A percentile compares a stretch with the other conserved stretches of the same genome.
phyloP scores from a whole-genome alignment of 2,329 filamentous ascomycete species.

The Ophiostoma tasmaniense region DNA sequence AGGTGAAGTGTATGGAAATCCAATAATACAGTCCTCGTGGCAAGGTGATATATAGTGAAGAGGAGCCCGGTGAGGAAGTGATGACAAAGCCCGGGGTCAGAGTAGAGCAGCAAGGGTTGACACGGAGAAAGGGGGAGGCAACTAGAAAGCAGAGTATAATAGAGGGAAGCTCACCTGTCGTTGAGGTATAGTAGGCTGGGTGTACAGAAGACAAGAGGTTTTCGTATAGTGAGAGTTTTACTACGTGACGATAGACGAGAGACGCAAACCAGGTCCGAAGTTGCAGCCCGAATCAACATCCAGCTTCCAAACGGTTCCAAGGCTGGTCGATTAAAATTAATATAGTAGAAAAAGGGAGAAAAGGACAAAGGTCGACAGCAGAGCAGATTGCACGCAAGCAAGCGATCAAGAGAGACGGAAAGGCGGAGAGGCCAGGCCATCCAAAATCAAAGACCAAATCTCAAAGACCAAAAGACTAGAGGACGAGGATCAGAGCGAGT shows the following conservation, averaged over 20 bases:
- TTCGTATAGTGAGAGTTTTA: background rate
- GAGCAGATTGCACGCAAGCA: background rate
- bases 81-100: background rate
- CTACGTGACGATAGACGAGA: background rate
- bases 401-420: background rate
- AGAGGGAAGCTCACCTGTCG: background rate
- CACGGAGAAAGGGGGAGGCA: background rate
- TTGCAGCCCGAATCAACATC: background rate
- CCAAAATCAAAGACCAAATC: background rate
- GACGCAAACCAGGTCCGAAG: background rate
- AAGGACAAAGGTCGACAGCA: background rate
- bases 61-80: background rate
- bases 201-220: background rate
- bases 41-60: background rate
- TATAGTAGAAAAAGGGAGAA: background rate
- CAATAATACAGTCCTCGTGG: background rate
- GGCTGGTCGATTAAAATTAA: background rate
- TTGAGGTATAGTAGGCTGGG: background rate
- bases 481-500: background rate
- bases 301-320: background rate
- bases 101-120: background rate
- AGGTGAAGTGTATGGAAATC: background rate
- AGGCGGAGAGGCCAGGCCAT: background rate
- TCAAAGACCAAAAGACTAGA: background rate
- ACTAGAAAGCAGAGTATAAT: background rate